Conservation (phyloP, 495 filamentous ascomycete genomes). For the Parmelia sp. region DNA sequence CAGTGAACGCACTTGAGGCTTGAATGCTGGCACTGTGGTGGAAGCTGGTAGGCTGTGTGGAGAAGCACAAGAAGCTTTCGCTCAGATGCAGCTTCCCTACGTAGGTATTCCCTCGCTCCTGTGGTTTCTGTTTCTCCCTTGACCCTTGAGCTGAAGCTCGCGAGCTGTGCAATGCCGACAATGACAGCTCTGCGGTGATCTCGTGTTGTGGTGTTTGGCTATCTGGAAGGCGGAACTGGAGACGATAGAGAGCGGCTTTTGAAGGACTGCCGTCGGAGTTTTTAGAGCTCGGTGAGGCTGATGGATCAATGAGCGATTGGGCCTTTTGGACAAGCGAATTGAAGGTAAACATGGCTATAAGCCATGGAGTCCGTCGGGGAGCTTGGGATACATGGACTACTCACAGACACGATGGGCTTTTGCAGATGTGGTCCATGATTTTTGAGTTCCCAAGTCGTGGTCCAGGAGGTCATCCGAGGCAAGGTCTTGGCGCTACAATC, state of each 20-base stretch:
- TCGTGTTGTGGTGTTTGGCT: constrained; percentile 88
- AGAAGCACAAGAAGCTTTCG: constrained; percentile 92
- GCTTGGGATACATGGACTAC: neutral
- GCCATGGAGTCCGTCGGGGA: constrained; percentile 8
- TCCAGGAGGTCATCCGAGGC: too few relatives aligned
- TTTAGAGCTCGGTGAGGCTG: constrained; percentile 48
- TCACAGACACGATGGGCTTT: too few relatives aligned
- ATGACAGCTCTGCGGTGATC: constrained; percentile 89
- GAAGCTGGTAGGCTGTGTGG: constrained; percentile 85
- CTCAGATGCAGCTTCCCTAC: constrained; percentile 90
- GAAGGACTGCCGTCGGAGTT: constrained; percentile 67
- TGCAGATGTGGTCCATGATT: too few relatives aligned
- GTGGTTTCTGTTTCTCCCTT: constrained; percentile 54
- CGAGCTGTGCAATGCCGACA: constrained; percentile 53
- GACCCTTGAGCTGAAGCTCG: constrained; percentile 37
- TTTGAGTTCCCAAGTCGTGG: too few relatives aligned
- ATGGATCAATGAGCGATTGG: constrained; percentile 84
- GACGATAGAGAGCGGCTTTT: constrained; percentile 87
- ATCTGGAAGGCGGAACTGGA: constrained; percentile 91
- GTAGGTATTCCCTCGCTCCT: constrained; percentile 70
- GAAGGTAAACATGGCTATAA: constrained; percentile 63
- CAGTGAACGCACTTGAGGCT: constrained; percentile 72
- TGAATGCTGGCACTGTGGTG: constrained; percentile 65
- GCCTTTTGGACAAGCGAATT: constrained; percentile 90
- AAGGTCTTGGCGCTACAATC: too few relatives aligned